A percentile compares a stretch with the other conserved stretches of the same genome.
Evolutionary conservation across 2,329 filamentous ascomycete species (phyloP).

Genomic region (Didymella arachidicola): DNA sequence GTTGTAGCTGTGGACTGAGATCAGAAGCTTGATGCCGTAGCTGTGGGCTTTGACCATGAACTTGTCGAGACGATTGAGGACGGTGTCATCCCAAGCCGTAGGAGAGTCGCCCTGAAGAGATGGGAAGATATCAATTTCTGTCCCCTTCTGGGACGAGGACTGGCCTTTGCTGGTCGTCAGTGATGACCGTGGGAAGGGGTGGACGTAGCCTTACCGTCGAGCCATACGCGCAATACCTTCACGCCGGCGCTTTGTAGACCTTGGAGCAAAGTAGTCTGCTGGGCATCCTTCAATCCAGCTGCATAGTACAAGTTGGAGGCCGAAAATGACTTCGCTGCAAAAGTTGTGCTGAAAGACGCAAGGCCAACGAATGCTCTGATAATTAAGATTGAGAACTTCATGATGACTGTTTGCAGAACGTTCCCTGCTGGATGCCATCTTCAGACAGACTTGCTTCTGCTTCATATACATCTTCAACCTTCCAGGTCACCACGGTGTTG

Average conservation of each 20-base stretch:
- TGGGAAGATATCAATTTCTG: slow-evolving; percentile 12
- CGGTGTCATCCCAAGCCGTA: slow-evolving; percentile 16
- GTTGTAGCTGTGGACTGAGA: slow-evolving; percentile 25
- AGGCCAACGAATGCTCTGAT: slow-evolving; percentile 9
- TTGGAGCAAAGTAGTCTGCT: slow-evolving; percentile 10
- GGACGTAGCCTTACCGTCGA: slow-evolving; percentile 3
- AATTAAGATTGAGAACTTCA: slow-evolving; percentile 7
- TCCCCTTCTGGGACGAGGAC: slow-evolving; percentile 17
- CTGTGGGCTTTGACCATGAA: slow-evolving; percentile 22
- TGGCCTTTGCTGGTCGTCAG: slow-evolving; percentile 14
- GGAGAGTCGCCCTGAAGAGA: slow-evolving; percentile 18
- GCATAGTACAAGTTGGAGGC: slow-evolving; percentile 20
- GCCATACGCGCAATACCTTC: slow-evolving; percentile 19
- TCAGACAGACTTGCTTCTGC: background rate
- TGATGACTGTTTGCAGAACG: background rate
- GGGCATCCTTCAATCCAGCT: slow-evolving; percentile 11
- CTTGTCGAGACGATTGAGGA: slow-evolving; percentile 20
- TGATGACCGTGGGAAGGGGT: background rate
- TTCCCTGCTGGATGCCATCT: background rate
- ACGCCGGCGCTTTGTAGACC: slow-evolving; percentile 18
- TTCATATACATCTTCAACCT: background rate
- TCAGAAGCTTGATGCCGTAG: slow-evolving; percentile 23
- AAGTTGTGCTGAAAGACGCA: slow-evolving; percentile 5
- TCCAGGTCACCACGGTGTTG: background rate
- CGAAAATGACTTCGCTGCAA: slow-evolving; percentile 16